phyloP scores from a whole-genome alignment of 2,329 filamentous ascomycete genomes.

The Venturia asperata region DNA sequence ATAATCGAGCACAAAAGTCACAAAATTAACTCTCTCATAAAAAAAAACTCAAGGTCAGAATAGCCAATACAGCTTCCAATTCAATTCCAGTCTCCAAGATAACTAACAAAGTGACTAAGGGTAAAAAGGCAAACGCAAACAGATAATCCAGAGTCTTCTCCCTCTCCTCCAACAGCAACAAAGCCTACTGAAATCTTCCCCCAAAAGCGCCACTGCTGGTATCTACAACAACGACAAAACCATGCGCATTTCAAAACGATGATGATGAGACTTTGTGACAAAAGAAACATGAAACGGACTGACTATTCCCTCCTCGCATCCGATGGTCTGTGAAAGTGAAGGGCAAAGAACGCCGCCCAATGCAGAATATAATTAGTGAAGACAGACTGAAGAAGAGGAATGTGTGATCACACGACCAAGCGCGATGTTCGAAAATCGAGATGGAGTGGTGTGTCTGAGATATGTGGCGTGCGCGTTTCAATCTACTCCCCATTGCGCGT shows the following conservation, averaged over 20 bases:
- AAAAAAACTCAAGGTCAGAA: too few species aligned
- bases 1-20: too few species aligned
- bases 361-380: slow-evolving; percentile 13
- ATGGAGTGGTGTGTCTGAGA: background rate
- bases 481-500: slow-evolving; percentile 41
- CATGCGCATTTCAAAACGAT: background rate
- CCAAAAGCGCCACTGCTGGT: slow-evolving; percentile 11
- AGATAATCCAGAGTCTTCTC: background rate
- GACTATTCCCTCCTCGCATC: background rate
- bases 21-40: too few species aligned
- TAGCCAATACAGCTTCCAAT: background rate
- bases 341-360: slow-evolving; percentile 6
- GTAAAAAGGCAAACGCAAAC: background rate
- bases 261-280: slow-evolving; percentile 3
- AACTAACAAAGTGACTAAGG: background rate
- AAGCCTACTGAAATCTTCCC: background rate
- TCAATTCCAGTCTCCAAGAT: slow-evolving; percentile 6
- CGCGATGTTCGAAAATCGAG: background rate
- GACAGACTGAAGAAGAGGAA: background rate
- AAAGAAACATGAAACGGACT: background rate
- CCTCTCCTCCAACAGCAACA: background rate
- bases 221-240: slow-evolving; percentile 10
- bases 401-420: slow-evolving; percentile 9
- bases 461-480: background rate
- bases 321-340: background rate